Percentiles rank a stretch among this genome's conserved stretches.
These are phyloP conservation scores for Calonectria hawksworthii DNA, from an alignment of 2,329 filamentous ascomycete genomes.

Conservation along the genomic window DNA sequence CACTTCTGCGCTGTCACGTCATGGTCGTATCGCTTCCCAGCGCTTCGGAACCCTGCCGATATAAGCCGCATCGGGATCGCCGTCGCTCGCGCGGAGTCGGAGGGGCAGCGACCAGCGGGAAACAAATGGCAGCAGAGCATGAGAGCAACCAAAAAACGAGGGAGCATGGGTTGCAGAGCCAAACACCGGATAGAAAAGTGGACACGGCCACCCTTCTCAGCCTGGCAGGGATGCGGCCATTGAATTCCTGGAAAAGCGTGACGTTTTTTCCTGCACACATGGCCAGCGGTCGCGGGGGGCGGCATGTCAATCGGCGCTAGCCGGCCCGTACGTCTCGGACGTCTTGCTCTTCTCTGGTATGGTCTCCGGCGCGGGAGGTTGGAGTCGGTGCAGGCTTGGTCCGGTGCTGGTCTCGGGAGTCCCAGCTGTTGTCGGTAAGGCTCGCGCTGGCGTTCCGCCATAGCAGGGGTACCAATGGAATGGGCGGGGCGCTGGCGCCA, in stretches of 20 bases:
- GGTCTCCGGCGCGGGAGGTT: slow-evolving; percentile 13
- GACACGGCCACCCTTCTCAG: slow-evolving; percentile 31
- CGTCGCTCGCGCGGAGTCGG: slow-evolving; percentile 39
- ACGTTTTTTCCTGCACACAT: slow-evolving; percentile 9
- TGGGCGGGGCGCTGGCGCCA: background rate
- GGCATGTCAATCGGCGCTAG: slow-evolving; percentile 8
- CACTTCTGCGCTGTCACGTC: background rate
- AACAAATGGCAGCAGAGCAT: background rate
- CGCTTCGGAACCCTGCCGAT: slow-evolving; percentile 13
- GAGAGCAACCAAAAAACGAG: background rate
- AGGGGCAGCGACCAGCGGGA: background rate
- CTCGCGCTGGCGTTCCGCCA: slow-evolving; percentile 7
- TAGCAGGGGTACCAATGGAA: background rate
- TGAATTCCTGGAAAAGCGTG: background rate
- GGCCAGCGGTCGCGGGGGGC: slow-evolving; percentile 4
- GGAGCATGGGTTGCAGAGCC: background rate
- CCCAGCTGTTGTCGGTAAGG: slow-evolving; percentile 10
- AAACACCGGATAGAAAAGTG: background rate
- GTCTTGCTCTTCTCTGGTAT: slow-evolving; percentile 17
- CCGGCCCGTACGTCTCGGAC: slow-evolving; percentile 14
- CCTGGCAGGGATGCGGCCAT: slow-evolving; percentile 38
- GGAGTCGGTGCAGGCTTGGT: slow-evolving; percentile 2
- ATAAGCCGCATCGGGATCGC: slow-evolving; percentile 43
- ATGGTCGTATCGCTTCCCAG: slow-evolving; percentile 2
- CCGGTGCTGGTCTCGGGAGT: slow-evolving; percentile 13